A percentile compares a stretch with the other conserved stretches of the same genome.
phyloP scores from a whole-genome alignment of 192 early-diverging fungal genomes.

The Glomus cerebriforme region DNA sequence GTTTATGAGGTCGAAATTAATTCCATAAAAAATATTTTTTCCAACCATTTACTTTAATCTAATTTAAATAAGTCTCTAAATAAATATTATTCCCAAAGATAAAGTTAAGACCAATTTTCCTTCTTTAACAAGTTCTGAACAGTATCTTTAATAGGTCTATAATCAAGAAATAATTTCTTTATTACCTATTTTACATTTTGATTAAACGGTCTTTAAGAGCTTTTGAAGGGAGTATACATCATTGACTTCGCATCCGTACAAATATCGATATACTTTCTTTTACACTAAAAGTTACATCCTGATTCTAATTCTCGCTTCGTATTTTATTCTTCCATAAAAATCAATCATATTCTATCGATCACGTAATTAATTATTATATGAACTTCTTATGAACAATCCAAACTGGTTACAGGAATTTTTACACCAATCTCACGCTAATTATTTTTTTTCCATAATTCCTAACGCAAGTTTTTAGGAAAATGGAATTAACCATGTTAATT shows the following conservation, averaged over 20 bases:
- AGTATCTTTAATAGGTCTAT: slow-evolving; percentile 49
- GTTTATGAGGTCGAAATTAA: too few relatives aligned
- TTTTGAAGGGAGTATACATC: slow-evolving; percentile 55
- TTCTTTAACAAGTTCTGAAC: too few relatives aligned
- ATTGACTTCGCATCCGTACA: slow-evolving; percentile 54
- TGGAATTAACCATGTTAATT: too few relatives aligned
- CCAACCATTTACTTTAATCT: too few relatives aligned
- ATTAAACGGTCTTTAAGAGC: slow-evolving; percentile 50
- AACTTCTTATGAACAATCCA: slow-evolving; percentile 34
- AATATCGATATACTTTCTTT: too few relatives aligned
- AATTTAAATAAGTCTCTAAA: too few relatives aligned
- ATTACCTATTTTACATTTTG: slow-evolving; percentile 53
- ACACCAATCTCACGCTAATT: slow-evolving; percentile 44
- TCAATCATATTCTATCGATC: slow-evolving; percentile 38
- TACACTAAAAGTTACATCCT: slow-evolving; percentile 60
- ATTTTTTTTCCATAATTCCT: too few relatives aligned
- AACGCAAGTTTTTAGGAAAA: too few relatives aligned
- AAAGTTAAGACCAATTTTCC: too few relatives aligned
- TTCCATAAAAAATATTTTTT: too few relatives aligned
- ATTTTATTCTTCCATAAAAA: slow-evolving; percentile 43
- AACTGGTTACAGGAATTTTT: slow-evolving; percentile 36
- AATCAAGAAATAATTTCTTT: not conserved
- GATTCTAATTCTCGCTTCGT: slow-evolving; percentile 52
- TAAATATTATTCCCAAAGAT: too few relatives aligned
- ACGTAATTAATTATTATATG: too few relatives aligned